Conservation (phyloP, 2,329 filamentous ascomycete genomes). For the Arthrobotrys megalospora region DNA sequence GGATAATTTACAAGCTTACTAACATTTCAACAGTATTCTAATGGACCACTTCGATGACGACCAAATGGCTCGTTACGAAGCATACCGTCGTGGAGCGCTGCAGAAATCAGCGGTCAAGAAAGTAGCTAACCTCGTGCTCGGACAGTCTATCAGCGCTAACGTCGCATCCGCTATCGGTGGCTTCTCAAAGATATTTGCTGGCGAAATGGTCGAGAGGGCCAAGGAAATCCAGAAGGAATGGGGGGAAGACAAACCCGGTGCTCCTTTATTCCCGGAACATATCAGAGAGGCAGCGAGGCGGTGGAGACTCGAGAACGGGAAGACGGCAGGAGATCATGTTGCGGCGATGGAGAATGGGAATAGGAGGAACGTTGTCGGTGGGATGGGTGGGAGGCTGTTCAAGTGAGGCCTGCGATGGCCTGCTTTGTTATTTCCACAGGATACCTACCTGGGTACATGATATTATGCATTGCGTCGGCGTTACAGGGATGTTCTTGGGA, state of each 20-base stretch:
- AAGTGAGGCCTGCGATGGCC: slow-evolving; percentile 23
- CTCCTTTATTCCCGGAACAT: slow-evolving; percentile 64
- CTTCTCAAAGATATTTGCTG: slow-evolving; percentile 78
- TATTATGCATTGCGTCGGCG: slow-evolving; percentile 52
- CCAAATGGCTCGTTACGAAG: slow-evolving; percentile 70
- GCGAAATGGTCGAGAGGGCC: slow-evolving; percentile 77
- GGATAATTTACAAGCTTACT: slow-evolving; percentile 3
- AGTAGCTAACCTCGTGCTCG: slow-evolving; percentile 78
- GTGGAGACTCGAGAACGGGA: slow-evolving; percentile 63
- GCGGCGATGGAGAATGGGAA: slow-evolving; percentile 57
- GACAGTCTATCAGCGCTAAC: slow-evolving; percentile 76
- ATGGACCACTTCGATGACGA: slow-evolving; percentile 68
- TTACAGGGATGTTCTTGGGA: slow-evolving; percentile 16
- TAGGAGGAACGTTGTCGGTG: slow-evolving; percentile 53
- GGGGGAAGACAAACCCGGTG: slow-evolving; percentile 65
- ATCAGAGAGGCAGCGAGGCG: slow-evolving; percentile 64
- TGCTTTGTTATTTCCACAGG: too few species aligned
- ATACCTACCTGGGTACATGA: too few species aligned
- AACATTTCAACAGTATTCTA: slow-evolving; percentile 59
- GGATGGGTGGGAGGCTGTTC: slow-evolving; percentile 58
- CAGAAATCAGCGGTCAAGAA: slow-evolving; percentile 71
- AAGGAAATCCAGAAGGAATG: slow-evolving; percentile 75
- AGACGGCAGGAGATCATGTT: slow-evolving; percentile 63
- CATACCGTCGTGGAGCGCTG: slow-evolving; percentile 71
- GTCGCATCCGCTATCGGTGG: slow-evolving; percentile 77